Conservation (phyloP, 176 grass and related monocot species). For the Musa beccarii region DNA sequence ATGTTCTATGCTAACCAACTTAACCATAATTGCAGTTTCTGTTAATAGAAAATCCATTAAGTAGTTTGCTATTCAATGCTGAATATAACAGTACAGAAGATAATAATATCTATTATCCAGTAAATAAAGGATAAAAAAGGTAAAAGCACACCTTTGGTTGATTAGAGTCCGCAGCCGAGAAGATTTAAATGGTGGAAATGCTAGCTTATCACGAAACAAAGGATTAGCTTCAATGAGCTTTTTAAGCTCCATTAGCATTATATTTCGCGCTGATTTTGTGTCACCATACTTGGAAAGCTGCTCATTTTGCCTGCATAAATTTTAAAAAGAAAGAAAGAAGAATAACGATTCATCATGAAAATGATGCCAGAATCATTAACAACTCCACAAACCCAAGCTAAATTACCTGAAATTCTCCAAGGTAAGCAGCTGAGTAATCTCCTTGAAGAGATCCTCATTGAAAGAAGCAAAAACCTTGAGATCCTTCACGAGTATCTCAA, state of each 20-base stretch:
- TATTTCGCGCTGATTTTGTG: conserved; percentile 96
- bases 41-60: background rate
- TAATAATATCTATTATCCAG: conserved; percentile 1
- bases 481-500: conserved; percentile 98
- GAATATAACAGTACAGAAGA: background rate
- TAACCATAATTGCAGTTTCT: background rate
- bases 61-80: background rate
- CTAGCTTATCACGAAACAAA: conserved; percentile 88
- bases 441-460: conserved; percentile 98
- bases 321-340: conserved; percentile 8
- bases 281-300: conserved; percentile 98
- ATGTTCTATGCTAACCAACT: background rate
- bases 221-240: conserved; percentile 97
- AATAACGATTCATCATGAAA: background rate
- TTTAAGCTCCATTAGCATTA: conserved; percentile 98
- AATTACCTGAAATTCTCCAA: conserved; percentile 90
- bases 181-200: conserved; percentile 92
- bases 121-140: background rate
- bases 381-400: background rate
- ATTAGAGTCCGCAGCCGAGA: conserved; percentile 93
- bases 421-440: conserved; percentile 95
- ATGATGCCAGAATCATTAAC: conserved; percentile 15
- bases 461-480: conserved; percentile 98
- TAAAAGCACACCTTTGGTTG: conserved; percentile 71
- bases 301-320: conserved; percentile 84